Evolutionary conservation across 2,329 filamentous ascomycete genomes (phyloP).

Genomic region (Aspergillus novofumigatus): DNA sequence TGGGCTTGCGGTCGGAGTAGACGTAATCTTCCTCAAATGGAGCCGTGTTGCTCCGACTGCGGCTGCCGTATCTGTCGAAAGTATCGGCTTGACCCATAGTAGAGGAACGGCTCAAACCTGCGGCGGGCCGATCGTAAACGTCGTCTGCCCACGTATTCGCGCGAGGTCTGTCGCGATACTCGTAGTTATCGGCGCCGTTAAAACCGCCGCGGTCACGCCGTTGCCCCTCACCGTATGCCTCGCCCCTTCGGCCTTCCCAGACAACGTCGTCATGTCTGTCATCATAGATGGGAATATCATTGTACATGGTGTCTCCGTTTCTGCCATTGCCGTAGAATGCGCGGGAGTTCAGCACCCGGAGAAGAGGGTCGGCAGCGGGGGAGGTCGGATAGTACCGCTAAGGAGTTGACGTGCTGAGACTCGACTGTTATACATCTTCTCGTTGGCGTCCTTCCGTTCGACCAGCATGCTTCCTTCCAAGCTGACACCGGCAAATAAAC

Average conservation of each 20-base stretch:
- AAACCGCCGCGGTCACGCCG: slow-evolving; percentile 53
- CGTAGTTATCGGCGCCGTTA: slow-evolving; percentile 49
- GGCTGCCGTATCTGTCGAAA: slow-evolving; percentile 26
- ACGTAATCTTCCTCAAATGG: slow-evolving; percentile 47
- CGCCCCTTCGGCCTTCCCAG: slow-evolving; percentile 73
- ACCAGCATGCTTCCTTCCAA: slow-evolving; percentile 90
- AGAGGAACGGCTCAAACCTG: slow-evolving; percentile 31
- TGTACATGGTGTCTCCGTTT: slow-evolving; percentile 72
- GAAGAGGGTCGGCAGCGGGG: slow-evolving; percentile 79
- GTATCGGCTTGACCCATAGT: slow-evolving; percentile 29
- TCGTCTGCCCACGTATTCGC: slow-evolving; percentile 49
- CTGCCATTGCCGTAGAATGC: slow-evolving; percentile 67
- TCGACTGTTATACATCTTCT: slow-evolving; percentile 85
- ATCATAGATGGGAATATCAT: slow-evolving; percentile 87
- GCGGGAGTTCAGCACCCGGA: slow-evolving; percentile 78
- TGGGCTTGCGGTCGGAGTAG: slow-evolving; percentile 62
- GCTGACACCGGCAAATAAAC: slow-evolving; percentile 90
- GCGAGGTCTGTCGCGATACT: slow-evolving; percentile 51
- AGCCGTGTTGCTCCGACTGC: slow-evolving; percentile 36
- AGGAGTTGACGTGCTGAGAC: slow-evolving; percentile 80
- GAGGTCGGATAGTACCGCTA: slow-evolving; percentile 70
- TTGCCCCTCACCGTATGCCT: slow-evolving; percentile 65
- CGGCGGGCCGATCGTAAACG: slow-evolving; percentile 42
- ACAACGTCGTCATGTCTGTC: slow-evolving; percentile 75
- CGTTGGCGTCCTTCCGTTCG: slow-evolving; percentile 92